A percentile compares a stretch with the other conserved stretches of the same genome.
These are phyloP conservation scores for Aspergillus puulaauensis DNA, from an alignment of 2,329 filamentous ascomycete genomes.

Conservation along the genomic window DNA sequence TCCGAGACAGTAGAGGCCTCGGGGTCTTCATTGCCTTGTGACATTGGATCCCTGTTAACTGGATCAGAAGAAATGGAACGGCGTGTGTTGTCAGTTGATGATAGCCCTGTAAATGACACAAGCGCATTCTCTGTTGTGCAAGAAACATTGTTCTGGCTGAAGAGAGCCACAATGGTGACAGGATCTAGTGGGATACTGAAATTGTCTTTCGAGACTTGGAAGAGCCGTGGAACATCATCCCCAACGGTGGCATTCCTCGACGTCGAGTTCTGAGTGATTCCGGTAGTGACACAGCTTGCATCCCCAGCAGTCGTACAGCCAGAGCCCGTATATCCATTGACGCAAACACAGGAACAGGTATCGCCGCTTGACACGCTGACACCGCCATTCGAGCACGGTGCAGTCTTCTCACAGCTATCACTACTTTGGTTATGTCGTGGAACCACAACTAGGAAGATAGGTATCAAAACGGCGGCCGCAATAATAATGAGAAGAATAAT, in stretches of 20 bases:
- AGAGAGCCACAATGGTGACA: constrained; percentile 68
- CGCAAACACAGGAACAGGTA: constrained; percentile 81
- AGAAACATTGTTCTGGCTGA: constrained; percentile 72
- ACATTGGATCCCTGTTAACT: neutral
- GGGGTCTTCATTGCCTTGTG: constrained; percentile 3
- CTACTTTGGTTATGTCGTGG: constrained; percentile 45
- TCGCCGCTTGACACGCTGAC: constrained; percentile 67
- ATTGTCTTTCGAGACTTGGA: constrained; percentile 63
- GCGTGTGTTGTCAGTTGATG: constrained; percentile 25
- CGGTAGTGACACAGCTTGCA: constrained; percentile 56
- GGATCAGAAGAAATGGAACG: constrained; percentile 17
- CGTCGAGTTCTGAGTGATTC: constrained; percentile 38
- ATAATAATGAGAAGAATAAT: constrained; percentile 70
- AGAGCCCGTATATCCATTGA: constrained; percentile 76
- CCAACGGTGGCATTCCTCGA: constrained; percentile 74
- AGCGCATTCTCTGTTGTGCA: constrained; percentile 85
- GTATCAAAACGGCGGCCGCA: constrained; percentile 78
- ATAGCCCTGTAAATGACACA: constrained; percentile 71
- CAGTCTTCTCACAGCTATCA: constrained; percentile 56
- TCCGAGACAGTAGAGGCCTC: constrained; percentile 11
- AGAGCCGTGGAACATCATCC: constrained; percentile 71
- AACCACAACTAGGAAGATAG: constrained; percentile 63
- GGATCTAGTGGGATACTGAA: constrained; percentile 76
- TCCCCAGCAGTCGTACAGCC: constrained; percentile 54
- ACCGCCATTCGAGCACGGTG: constrained; percentile 77